These are phyloP conservation scores for Stephanodiscus minutulus DNA, from an alignment of 108 stramenopile genomes.

Conservation along the genomic window DNA sequence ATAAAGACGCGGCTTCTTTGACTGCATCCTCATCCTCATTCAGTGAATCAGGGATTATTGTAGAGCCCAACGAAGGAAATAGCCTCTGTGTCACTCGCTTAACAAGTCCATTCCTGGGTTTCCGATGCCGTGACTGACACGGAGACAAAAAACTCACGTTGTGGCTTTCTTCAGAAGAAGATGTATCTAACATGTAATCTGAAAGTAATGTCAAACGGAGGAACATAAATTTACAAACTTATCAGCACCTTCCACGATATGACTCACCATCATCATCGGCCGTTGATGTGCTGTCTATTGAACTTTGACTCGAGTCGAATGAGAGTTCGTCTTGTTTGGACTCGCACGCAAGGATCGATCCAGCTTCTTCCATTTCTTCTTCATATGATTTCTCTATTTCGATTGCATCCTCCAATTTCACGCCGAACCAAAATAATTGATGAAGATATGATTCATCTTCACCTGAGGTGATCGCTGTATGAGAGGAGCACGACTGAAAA, in stretches of 20 bases:
- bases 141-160: constrained; percentile 13
- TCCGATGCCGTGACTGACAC: constrained; percentile 1
- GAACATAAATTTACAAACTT: background rate
- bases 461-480: constrained; percentile 7
- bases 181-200: constrained; percentile 19
- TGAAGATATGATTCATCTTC: constrained; percentile 50
- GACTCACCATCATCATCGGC: constrained; percentile 12
- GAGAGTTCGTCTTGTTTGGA: constrained; percentile 16
- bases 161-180: constrained; percentile 8
- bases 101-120: constrained; percentile 17
- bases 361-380: constrained; percentile 7
- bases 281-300: constrained; percentile 12
- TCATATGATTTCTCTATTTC: constrained; percentile 10
- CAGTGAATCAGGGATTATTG: background rate
- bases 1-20: constrained; percentile 47
- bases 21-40: constrained; percentile 56
- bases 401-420: constrained; percentile 58
- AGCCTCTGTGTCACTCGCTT: constrained; percentile 19
- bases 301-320: constrained; percentile 10
- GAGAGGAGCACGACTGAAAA: constrained; percentile 6
- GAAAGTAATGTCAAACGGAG: constrained; percentile 12
- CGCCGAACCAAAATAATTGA: constrained; percentile 54
- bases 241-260: constrained; percentile 2
- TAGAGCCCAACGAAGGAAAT: constrained; percentile 4
- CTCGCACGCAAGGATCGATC: background rate